Conservation (phyloP, 441 rosid species). For the Gossypium gossypioides region DNA sequence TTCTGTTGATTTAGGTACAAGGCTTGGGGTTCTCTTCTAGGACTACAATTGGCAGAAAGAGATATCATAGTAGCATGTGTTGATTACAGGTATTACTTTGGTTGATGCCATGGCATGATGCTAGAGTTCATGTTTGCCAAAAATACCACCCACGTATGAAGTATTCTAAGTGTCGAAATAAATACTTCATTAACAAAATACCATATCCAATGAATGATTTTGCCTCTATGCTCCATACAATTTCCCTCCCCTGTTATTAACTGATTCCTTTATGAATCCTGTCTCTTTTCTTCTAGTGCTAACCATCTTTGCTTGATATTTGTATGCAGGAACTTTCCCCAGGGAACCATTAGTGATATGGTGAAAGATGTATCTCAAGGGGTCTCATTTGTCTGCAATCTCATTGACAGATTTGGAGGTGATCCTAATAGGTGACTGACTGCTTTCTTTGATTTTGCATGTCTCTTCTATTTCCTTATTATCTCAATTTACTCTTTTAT, state of each 20-base stretch:
- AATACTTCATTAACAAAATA: background rate
- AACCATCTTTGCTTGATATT: constrained; percentile 11
- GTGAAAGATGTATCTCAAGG: constrained; percentile 69
- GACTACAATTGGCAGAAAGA: constrained; percentile 87
- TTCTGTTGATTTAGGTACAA: constrained; percentile 56
- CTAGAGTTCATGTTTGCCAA: background rate
- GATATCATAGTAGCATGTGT: constrained; percentile 86
- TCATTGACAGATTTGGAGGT: constrained; percentile 73
- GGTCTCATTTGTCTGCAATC: constrained; percentile 68
- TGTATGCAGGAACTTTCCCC: constrained; percentile 80
- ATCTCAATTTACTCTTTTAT: constrained; percentile 11
- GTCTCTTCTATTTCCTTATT: background rate
- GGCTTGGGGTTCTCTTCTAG: constrained; percentile 97
- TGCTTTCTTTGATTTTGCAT: background rate
- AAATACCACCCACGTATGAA: background rate
- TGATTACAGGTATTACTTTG: constrained; percentile 67
- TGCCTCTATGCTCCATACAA: background rate
- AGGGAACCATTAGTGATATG: constrained; percentile 94
- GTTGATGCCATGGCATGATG: constrained; percentile 10
- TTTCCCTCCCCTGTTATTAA: background rate
- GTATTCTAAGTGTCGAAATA: background rate
- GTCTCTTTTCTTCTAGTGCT: background rate
- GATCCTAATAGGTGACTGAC: constrained; percentile 61
- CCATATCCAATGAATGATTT: background rate
- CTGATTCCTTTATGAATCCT: background rate